Conservation (phyloP, 2,329 filamentous ascomycete genomes). For the Diplodia corticola region DNA sequence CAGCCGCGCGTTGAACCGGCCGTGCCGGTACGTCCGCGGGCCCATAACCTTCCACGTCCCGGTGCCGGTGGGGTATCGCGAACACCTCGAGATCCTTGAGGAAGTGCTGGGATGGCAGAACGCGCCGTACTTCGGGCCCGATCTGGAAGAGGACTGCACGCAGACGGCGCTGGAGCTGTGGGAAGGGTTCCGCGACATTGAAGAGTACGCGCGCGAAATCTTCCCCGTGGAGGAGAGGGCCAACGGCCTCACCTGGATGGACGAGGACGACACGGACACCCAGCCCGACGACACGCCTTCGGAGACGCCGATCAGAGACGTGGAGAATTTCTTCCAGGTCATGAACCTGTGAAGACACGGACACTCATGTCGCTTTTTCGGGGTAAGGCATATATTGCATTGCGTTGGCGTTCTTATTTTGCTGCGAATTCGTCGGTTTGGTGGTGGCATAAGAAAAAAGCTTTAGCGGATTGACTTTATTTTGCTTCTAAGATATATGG, state of each 20-base stretch:
- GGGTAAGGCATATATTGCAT: slow-evolving; percentile 19
- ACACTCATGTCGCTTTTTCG: neutral
- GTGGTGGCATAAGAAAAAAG: slow-evolving; percentile 7
- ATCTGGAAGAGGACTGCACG: slow-evolving; percentile 63
- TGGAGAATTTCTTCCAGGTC: slow-evolving; percentile 23
- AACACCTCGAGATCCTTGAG: slow-evolving; percentile 73
- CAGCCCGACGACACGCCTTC: slow-evolving; percentile 16
- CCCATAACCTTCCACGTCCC: slow-evolving; percentile 83
- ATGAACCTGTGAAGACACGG: slow-evolving; percentile 22
- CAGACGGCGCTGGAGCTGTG: slow-evolving; percentile 77
- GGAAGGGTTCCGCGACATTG: slow-evolving; percentile 86
- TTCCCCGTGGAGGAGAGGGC: slow-evolving; percentile 93
- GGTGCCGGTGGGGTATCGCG: slow-evolving; percentile 83
- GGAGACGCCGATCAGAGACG: slow-evolving; percentile 17
- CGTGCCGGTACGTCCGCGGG: slow-evolving; percentile 74
- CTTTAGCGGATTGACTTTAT: neutral
- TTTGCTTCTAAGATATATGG: neutral
- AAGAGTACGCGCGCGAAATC: slow-evolving; percentile 92
- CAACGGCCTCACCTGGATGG: slow-evolving; percentile 94
- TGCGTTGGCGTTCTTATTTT: slow-evolving; percentile 21
- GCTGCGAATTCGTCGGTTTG: neutral
- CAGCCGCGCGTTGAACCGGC: slow-evolving; percentile 72
- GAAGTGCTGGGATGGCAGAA: slow-evolving; percentile 59
- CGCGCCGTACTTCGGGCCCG: slow-evolving; percentile 64
- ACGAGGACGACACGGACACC: slow-evolving; percentile 44